Conservation (phyloP, 257 asterid species). For the Solanum verrucosum region DNA sequence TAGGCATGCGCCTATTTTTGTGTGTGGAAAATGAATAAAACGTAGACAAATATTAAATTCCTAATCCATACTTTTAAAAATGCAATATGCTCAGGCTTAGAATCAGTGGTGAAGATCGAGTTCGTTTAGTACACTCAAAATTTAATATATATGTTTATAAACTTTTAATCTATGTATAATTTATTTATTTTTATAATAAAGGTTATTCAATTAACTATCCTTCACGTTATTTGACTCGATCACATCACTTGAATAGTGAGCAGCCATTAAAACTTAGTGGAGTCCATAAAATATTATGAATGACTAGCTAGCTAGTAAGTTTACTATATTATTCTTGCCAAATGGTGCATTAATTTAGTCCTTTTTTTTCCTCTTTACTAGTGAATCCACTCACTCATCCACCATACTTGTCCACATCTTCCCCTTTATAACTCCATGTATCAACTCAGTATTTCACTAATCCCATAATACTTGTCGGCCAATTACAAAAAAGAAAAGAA, state of each 20-base stretch:
- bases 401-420: slow-evolving; percentile 4
- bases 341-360: slow-evolving; percentile 14
- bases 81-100: too few relatives aligned
- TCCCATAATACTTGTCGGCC: slow-evolving; percentile 16
- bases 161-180: too few relatives aligned
- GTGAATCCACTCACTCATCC: slow-evolving; percentile 26
- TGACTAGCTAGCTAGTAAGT: background rate
- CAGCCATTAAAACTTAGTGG: background rate
- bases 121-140: too few relatives aligned
- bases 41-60: background rate
- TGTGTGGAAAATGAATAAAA: background rate
- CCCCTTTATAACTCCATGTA: background rate
- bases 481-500: background rate
- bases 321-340: background rate
- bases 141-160: background rate
- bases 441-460: slow-evolving; percentile 19
- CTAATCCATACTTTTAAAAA: background rate
- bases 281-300: background rate
- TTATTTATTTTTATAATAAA: background rate
- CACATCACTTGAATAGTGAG: background rate
- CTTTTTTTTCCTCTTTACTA: background rate
- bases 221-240: background rate
- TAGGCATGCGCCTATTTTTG: background rate
- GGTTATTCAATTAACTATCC: background rate
- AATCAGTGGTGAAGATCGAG: too few relatives aligned